A percentile compares a stretch with the other conserved stretches of the same genome.
phyloP scores from a whole-genome alignment of 306 rosid genomes.

The Ormosia semicastrata region DNA sequence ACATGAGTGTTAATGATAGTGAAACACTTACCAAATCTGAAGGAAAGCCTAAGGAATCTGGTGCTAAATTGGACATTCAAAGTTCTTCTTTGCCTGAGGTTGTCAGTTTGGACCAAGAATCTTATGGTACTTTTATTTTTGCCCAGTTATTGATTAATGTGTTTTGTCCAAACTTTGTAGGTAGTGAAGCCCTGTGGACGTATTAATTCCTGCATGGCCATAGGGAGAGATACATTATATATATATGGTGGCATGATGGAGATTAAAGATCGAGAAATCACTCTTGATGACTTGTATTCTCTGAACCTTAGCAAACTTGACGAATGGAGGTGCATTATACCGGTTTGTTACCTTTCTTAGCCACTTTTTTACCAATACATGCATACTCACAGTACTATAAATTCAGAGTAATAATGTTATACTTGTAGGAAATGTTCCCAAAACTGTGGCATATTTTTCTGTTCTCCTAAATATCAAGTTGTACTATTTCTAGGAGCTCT shows the following conservation, averaged over 20 bases:
- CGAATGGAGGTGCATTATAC: constrained; percentile 98
- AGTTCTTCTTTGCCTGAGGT: constrained; percentile 77
- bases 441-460: constrained; percentile 5
- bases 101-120: constrained; percentile 27
- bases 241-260: constrained; percentile 98
- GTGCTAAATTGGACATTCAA: constrained; percentile 44
- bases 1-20: constrained; percentile 48
- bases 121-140: constrained; percentile 24
- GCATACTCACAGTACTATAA: background rate
- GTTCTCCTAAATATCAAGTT: constrained; percentile 3
- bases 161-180: constrained; percentile 43
- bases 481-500: background rate
- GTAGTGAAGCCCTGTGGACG: constrained; percentile 95
- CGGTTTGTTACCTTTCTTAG: constrained; percentile 55
- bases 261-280: constrained; percentile 82
- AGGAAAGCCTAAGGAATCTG: constrained; percentile 44
- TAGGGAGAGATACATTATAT: constrained; percentile 83
- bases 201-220: constrained; percentile 86
- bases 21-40: constrained; percentile 43
- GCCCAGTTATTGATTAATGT: constrained; percentile 28
- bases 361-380: background rate
- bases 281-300: constrained; percentile 90
- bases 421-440: background rate
- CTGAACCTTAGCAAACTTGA: constrained; percentile 97
- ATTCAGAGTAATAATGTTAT: background rate